These are phyloP conservation scores for Mortierella sp. DNA, from an alignment of 371 early-diverging fungal genomes.

Conservation along the genomic window DNA sequence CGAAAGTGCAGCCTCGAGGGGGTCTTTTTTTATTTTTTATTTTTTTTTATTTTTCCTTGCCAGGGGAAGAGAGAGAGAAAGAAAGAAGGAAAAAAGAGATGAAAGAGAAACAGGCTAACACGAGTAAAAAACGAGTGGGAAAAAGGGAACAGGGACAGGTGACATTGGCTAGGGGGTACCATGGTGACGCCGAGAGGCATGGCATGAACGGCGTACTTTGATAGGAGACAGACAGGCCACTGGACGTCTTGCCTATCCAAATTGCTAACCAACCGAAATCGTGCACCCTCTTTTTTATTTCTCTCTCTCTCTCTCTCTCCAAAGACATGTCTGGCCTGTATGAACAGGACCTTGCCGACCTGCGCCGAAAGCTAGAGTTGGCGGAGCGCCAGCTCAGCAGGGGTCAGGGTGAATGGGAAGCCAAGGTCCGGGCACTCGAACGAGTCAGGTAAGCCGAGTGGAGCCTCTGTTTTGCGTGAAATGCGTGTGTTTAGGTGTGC, in stretches of 20 bases:
- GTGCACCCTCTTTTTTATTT: neutral
- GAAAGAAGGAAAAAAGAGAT: neutral
- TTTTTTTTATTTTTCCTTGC: no score
- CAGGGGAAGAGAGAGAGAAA: neutral
- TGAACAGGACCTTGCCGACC: slow-evolving; percentile 34
- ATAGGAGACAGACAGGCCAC: slow-evolving; percentile 1
- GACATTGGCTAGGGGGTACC: no score
- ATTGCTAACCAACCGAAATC: neutral
- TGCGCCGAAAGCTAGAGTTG: slow-evolving; percentile 41
- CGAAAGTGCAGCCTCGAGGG: no score
- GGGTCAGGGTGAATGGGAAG: slow-evolving; percentile 46
- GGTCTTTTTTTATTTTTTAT: no score
- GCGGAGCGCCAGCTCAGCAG: slow-evolving; percentile 36
- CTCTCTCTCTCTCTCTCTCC: neutral
- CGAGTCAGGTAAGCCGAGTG: slow-evolving; percentile 38
- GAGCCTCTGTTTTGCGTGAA: no score
- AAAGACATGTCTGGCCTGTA: slow-evolving; percentile 44
- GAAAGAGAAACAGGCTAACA: neutral
- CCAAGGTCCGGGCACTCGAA: slow-evolving; percentile 39
- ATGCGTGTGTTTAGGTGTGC: no score
- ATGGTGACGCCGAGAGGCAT: no score
- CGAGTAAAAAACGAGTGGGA: neutral
- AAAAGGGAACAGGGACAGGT: neutral
- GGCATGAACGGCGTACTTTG: no score
- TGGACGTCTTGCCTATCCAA: no score